These are phyloP conservation scores for Syzygium syzygioides DNA, from an alignment of 441 rosid genomes.

Conservation along the genomic window DNA sequence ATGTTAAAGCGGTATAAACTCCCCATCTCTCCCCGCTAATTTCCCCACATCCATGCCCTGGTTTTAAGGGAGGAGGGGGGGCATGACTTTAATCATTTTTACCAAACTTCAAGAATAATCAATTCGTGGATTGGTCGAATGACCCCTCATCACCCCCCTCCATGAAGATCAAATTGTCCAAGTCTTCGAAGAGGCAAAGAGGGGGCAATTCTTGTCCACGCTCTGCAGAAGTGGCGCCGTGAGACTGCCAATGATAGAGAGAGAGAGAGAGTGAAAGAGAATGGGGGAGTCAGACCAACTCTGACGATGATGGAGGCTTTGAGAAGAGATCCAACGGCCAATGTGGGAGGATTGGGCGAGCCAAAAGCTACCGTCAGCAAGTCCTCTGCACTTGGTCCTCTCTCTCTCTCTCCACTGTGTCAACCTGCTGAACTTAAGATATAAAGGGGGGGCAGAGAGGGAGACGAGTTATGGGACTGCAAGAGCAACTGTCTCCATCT, in stretches of 20 bases:
- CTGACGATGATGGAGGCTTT: not conserved
- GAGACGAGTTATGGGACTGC: constrained; percentile 27
- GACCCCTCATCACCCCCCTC: not conserved
- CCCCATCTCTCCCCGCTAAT: not conserved
- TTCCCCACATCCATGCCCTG: not conserved
- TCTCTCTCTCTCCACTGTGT: not conserved
- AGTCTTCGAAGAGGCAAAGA: not conserved
- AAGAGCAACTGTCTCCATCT: constrained; percentile 11
- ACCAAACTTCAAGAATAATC: not conserved
- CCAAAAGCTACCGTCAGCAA: not conserved
- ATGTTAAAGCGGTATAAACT: not conserved
- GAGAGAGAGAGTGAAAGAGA: not conserved
- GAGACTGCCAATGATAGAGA: not conserved
- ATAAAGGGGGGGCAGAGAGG: not conserved
- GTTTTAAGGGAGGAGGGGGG: not conserved
- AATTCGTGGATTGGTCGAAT: not conserved
- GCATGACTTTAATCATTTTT: not conserved
- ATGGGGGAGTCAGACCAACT: constrained; percentile 19
- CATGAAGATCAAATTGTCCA: not conserved
- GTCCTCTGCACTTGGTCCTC: not conserved
- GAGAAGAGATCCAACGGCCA: not conserved
- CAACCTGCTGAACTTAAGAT: not conserved
- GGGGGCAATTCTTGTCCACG: not conserved
- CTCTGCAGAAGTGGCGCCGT: not conserved
- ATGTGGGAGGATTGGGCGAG: not conserved